Base-by-base conservation (phyloP, 257 asterid genomes). In the Penstemon eatonii region DNA sequence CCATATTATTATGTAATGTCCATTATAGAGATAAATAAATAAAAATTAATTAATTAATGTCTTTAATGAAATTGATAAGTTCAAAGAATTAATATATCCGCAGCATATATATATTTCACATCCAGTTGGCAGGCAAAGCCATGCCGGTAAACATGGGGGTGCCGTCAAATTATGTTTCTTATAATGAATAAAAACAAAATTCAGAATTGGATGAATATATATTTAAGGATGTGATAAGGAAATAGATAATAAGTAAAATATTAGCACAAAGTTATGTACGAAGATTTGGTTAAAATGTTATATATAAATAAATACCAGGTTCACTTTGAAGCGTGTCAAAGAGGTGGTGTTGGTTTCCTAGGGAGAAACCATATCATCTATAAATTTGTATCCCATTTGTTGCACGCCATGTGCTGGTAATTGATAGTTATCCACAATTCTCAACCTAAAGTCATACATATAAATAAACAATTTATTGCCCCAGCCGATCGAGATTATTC, bases 321-420 rank as follows among this genome's bases (percentile, higher is more conserved):
- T 74, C 80, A 78, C 83, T 78, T 70, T 56, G 59, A 57, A 78
- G 72, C 42, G 53, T 50, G 75, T 66, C 58, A 66, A 9, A 62
- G 19, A 37, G 40, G 9, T 36, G 67, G 55, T 43, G 40, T 49
- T 72, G 62, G 54, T 12, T 74, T 78, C 67, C 58, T 51, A 55
- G 63, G 72, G 54, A 43, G 79, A 73, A 74, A 60, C 69, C 65
- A 15, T 43, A 37, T n/a, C 73, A 60, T 69, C 67, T 42, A 59
- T 54, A 6, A 6, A 42, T 0, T 63, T 10, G 44, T 66, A 4
- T 62, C 68, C 60, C 69, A 41, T 50, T 12, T 53, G n/a, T 39
- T 45, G 10, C 66, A 49, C 45, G 46, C 64, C 61, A 18, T 67
- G n/a, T 42, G 44, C 45, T 13, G 56, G 46, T 43, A 8, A 5